Evolutionary conservation across 441 rosid species (phyloP), one percentile per base, ranked within the genome.

Genomic region (Euphorbia schlechtendalii): DNA sequence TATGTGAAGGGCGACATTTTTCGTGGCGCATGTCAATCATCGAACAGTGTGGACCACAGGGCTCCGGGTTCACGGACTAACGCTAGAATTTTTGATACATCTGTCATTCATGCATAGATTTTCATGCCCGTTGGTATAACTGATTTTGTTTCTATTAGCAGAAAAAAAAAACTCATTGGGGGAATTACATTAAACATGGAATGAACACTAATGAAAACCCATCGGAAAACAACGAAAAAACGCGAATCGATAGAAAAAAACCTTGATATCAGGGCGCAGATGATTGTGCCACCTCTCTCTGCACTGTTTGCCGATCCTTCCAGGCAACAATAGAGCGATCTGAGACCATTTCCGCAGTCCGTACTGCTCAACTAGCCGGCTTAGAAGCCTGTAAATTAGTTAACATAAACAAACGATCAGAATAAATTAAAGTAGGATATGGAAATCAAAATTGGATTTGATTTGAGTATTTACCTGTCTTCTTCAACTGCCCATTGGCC

Each of bases 231-330:
- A 6, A n/a, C 24, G 3, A 17, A 32, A 57, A 32, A 13, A 45
- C 0, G 1, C 14, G 30, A 53, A 17, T 2, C 3, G 27, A 8
- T 10, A 5, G 53, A 2, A 2, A 34, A 8, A 15, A 61, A 92
- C 98, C 94, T 86, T 90, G 58, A 92, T 92, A 59, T 86, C 88
- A 21, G 97, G 97, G 72, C 88, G 77, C 18, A 92, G 81, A 80
- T 92, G 97, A 71, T 92, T 92, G 60, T 90, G 97, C 98, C 98
- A 92, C 69, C 98, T 86, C 77, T 92, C 98, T 71, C 98, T 72
- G 62, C 98, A 92, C 74, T 92, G 98, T 73, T 92, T 92, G 25
- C 98, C 98, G 3, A 92, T 85, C 62, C 96, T 81, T 59, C 96
- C 97, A 9, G 92, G 89, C 66, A 92, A 75, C 89, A 83, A 83